These are phyloP conservation scores for Fraxinus quadrangulata DNA, from an alignment of 257 asterid species.

Conservation along the genomic window DNA sequence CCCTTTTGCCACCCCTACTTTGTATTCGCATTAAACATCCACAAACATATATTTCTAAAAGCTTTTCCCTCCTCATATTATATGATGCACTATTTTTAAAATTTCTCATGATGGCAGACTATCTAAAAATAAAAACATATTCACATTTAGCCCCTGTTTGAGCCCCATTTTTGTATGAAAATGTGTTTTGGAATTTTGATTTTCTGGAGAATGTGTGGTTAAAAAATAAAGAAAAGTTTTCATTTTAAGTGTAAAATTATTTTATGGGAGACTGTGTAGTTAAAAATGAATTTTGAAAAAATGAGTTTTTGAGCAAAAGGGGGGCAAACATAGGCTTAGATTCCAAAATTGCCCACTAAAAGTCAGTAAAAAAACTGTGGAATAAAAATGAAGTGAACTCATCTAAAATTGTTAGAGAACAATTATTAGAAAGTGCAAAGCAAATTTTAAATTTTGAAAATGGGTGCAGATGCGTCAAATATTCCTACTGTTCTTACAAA, in stretches of 20 bases:
- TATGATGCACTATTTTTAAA: neutral
- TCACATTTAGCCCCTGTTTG: neutral
- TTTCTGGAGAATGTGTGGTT: too few relatives aligned
- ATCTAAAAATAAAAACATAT: neutral
- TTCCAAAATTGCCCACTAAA: neutral
- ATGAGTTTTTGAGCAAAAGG: too few relatives aligned
- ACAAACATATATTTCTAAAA: neutral
- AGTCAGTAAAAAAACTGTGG: neutral
- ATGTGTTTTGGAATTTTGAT: too few relatives aligned
- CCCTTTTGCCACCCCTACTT: neutral
- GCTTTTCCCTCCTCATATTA: neutral
- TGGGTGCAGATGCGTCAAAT: neutral
- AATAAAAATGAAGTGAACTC: neutral
- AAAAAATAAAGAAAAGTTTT: too few relatives aligned
- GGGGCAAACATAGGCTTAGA: neutral
- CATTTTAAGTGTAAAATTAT: too few relatives aligned
- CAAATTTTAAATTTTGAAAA: neutral
- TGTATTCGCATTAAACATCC: neutral
- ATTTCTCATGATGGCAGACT: neutral
- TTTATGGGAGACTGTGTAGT: too few relatives aligned
- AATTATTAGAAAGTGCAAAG: neutral
- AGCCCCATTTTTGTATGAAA: too few relatives aligned
- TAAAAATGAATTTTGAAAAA: too few relatives aligned
- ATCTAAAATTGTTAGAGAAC: neutral
- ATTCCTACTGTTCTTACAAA: neutral